These are phyloP conservation scores for Ceratobasidium sp. DNA, from an alignment of 1,284 basidiomycete species.

Conservation along the genomic window DNA sequence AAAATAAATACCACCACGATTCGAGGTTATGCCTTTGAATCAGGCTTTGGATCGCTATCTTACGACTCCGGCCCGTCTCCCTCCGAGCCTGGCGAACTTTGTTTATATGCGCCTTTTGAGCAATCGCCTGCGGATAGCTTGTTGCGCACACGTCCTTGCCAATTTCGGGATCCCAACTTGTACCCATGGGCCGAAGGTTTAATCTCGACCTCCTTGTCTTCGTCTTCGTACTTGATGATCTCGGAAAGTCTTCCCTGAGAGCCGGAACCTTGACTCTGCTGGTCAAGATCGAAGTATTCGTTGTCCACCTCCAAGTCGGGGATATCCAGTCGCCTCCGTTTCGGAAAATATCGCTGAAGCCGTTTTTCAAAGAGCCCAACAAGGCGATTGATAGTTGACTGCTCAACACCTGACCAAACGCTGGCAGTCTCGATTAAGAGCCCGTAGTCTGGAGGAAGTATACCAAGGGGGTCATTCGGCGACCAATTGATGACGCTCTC, in stretches of 20 bases:
- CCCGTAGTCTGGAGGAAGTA: conserved; percentile 62
- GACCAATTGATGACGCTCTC: conserved; percentile 66
- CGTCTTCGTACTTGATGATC: neutral
- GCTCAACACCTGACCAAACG: conserved; percentile 63
- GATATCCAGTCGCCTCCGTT: neutral
- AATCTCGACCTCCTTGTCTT: neutral
- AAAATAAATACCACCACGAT: neutral
- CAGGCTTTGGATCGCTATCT: neutral
- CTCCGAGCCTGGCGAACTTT: neutral
- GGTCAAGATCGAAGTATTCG: conserved; percentile 25
- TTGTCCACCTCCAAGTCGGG: conserved; percentile 10
- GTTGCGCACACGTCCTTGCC: conserved; percentile 21
- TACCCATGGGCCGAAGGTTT: neutral
- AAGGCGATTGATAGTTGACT: conserved; percentile 22
- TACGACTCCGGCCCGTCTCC: neutral
- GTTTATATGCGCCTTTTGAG: conserved; percentile 22
- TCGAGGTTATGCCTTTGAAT: neutral
- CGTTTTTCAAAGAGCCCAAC: conserved; percentile 15
- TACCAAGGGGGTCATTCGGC: conserved; percentile 67
- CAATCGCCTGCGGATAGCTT: neutral
- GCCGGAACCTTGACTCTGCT: neutral
- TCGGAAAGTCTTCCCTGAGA: neutral
- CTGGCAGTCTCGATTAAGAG: conserved; percentile 63
- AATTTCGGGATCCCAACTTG: conserved; percentile 24
- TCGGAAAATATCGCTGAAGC: neutral